These are phyloP conservation scores for Umbilicaria muhlenbergii DNA, from an alignment of 495 filamentous ascomycete species.

Conservation along the genomic window DNA sequence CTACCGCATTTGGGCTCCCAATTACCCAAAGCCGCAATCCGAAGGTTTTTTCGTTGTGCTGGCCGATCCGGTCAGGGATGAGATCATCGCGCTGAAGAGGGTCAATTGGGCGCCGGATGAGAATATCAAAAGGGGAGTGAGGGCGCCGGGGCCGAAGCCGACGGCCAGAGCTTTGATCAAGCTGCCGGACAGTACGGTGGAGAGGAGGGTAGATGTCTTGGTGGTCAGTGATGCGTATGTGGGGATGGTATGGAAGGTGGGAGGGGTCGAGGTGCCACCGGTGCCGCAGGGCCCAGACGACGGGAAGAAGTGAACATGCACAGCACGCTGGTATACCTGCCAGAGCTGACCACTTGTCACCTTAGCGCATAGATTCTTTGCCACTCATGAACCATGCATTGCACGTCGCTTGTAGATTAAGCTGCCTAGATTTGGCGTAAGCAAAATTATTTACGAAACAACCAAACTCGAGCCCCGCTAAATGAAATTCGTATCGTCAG, in stretches of 20 bases:
- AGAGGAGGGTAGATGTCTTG: constrained; percentile 47
- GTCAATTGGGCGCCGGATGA: constrained; percentile 48
- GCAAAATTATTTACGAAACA: too few species aligned
- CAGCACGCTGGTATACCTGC: background rate
- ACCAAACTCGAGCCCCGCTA: too few species aligned
- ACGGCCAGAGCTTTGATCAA: constrained; percentile 41
- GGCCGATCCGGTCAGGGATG: constrained; percentile 45
- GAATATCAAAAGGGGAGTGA: constrained; percentile 1
- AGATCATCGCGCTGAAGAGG: constrained; percentile 72
- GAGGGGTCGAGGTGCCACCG: constrained; percentile 35
- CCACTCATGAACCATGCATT: too few species aligned
- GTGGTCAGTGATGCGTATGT: constrained; percentile 79
- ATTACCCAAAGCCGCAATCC: constrained; percentile 86
- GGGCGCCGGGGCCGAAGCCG: constrained; percentile 16
- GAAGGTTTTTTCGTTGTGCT: constrained; percentile 87
- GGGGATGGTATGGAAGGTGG: constrained; percentile 53
- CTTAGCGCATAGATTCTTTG: too few species aligned
- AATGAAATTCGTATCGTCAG: too few species aligned
- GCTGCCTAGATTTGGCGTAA: too few species aligned
- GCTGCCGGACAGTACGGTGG: constrained; percentile 14
- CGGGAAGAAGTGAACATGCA: constrained; percentile 2
- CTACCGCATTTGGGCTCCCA: constrained; percentile 64
- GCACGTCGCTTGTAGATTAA: too few species aligned
- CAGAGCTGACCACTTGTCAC: background rate
- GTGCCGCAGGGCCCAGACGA: constrained; percentile 14